phyloP scores from a whole-genome alignment of 768 basidiomycete genomes.

The Lactarius trivialis region DNA sequence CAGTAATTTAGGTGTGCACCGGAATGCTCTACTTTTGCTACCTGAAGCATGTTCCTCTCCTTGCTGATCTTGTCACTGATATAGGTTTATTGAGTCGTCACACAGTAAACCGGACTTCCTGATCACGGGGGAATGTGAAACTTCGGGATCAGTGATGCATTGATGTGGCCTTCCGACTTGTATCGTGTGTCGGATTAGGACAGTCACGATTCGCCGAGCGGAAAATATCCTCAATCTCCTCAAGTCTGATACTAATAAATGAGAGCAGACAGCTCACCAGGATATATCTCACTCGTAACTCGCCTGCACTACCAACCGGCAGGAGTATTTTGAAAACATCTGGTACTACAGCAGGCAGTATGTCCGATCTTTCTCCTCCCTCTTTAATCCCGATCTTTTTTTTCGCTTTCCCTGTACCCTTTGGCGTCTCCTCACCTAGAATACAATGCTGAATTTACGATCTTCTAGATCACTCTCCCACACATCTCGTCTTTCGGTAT shows the following conservation, averaged over 20 bases:
- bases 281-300: not conserved
- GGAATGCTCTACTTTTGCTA: not conserved
- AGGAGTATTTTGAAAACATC: not conserved
- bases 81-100: not conserved
- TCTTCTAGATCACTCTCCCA: not conserved
- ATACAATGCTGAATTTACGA: not conserved
- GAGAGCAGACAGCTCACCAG: not conserved
- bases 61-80: too few relatives aligned
- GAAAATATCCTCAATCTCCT: not conserved
- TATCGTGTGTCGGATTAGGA: too few relatives aligned
- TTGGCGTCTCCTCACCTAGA: not conserved
- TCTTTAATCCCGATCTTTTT: not conserved
- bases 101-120: not conserved
- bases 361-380: not conserved
- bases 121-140: too few relatives aligned
- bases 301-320: not conserved
- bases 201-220: not conserved
- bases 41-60: not conserved
- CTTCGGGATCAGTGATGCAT: too few relatives aligned
- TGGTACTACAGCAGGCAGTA: not conserved
- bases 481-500: constrained; percentile 7
- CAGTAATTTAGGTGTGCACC: not conserved
- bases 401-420: not conserved
- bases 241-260: not conserved
- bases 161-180: too few relatives aligned